phyloP scores from a whole-genome alignment of 2,329 filamentous ascomycete genomes.

The Aspergillus versicolor region DNA sequence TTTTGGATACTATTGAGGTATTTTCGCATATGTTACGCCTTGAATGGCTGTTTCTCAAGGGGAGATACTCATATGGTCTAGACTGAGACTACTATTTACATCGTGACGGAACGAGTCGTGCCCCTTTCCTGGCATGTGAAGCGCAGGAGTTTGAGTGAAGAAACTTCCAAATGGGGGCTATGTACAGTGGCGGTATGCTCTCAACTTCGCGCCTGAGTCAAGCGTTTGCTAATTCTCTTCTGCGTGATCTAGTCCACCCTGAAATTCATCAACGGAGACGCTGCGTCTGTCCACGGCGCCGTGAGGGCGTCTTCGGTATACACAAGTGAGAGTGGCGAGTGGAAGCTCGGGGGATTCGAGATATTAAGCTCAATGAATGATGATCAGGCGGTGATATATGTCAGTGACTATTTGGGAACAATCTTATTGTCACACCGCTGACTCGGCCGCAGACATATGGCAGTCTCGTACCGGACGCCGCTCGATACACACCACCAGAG shows the following conservation, averaged over 20 bases:
- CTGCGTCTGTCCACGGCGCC: conserved; percentile 84
- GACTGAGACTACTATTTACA: conserved; percentile 94
- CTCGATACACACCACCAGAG: conserved; percentile 83
- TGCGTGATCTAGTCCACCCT: conserved; percentile 66
- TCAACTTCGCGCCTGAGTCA: not conserved
- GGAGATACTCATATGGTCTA: conserved; percentile 38
- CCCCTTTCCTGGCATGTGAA: conserved; percentile 89
- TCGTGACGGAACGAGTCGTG: conserved; percentile 86
- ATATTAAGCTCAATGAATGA: conserved; percentile 93
- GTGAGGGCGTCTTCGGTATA: conserved; percentile 84
- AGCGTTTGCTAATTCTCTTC: not conserved
- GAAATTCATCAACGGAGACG: conserved; percentile 95
- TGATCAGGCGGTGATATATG: conserved; percentile 89
- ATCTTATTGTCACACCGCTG: conserved; percentile 9
- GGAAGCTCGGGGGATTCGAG: conserved; percentile 94
- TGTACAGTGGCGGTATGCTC: conserved; percentile 72
- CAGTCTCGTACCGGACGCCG: conserved; percentile 80
- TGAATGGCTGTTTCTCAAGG: not conserved
- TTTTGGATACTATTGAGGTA: conserved; percentile 92
- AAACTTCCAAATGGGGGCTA: conserved; percentile 96
- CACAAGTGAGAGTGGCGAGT: conserved; percentile 93
- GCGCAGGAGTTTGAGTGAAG: conserved; percentile 80
- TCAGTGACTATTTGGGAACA: conserved; percentile 35
- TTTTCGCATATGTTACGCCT: conserved; percentile 12
- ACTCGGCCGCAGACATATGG: conserved; percentile 67